Percentiles rank a stretch among this genome's conserved stretches.
phyloP scores from a whole-genome alignment of 1,284 basidiomycete genomes.

The Xerocomus nothofagi region DNA sequence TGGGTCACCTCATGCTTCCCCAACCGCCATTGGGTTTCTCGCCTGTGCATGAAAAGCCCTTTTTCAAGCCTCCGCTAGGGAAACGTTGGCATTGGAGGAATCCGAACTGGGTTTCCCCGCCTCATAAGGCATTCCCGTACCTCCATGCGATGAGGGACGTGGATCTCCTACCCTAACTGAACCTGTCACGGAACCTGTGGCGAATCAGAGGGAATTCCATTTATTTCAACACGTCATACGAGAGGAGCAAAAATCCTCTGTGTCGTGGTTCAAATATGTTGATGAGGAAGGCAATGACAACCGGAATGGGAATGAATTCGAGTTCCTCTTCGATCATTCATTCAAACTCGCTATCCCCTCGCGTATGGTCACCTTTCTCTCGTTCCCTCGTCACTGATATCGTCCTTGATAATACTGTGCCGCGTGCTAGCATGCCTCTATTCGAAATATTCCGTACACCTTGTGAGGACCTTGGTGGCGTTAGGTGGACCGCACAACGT shows the following conservation, averaged over 20 bases:
- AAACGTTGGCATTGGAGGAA: conserved; percentile 36
- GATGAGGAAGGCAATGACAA: conserved; percentile 12
- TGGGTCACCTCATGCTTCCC: conserved; percentile 25
- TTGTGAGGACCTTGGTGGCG: conserved; percentile 25
- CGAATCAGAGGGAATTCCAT: conserved; percentile 2
- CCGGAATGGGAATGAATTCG: conserved; percentile 13
- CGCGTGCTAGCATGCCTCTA: conserved; percentile 35
- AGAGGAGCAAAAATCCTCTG: conserved; percentile 5
- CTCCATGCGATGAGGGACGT: conserved; percentile 24
- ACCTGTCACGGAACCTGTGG: conserved; percentile 26
- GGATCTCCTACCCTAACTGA: conserved; percentile 34
- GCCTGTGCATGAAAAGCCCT: conserved; percentile 20
- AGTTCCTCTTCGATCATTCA: conserved; percentile 15
- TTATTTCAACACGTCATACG: conserved; percentile 2
- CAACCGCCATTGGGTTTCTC: conserved; percentile 17
- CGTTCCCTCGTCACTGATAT: conserved; percentile 27
- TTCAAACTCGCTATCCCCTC: conserved; percentile 26
- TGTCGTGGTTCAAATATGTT: conserved; percentile 6
- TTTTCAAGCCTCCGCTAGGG: conserved; percentile 32
- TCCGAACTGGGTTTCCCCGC: conserved; percentile 38
- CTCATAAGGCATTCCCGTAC: conserved; percentile 29
- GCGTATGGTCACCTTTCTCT: conserved; percentile 28
- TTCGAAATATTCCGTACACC: conserved; percentile 39
- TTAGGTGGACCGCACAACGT: conserved; percentile 26
- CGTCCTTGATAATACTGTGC: conserved; percentile 25